Evolutionary conservation across 2,329 filamentous ascomycete species (phyloP), one percentile per base, ranked within the genome.

Genomic region (Penicillium fuscoglaucum): DNA sequence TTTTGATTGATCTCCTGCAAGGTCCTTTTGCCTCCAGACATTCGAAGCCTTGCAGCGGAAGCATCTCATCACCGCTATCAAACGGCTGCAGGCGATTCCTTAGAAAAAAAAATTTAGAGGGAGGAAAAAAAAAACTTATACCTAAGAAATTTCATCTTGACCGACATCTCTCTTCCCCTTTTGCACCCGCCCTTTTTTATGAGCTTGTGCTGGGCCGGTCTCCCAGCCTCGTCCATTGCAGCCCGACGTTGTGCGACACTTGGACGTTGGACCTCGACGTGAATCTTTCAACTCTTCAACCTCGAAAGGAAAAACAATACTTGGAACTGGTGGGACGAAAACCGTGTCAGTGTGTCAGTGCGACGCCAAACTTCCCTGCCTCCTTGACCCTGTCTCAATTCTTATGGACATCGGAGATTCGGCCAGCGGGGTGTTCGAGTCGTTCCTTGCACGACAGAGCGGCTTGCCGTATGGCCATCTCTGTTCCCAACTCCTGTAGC

Each of bases 401-500:
- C 71, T 69, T 76, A 75, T 76, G 74, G 74, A 74, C 68, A 65
- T 52, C 50, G 51, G 67, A 64, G 59, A 66, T 63, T 58, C 66
- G 63, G 66, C 65, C 63, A 67, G 68, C 66, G 66, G 66, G 68
- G 69, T 70, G 69, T 73, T 70, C 68, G 67, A 71, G 68, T 72
- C 68, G 66, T 68, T 69, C 64, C 66, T 68, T 61, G 60, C 63
- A 67, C 68, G 64, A 68, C 67, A 66, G 60, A 68, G 64, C 64
- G 60, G 61, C 65, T 57, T 72, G 70, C 73, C 69, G 72, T 63
- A 77, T 76, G 75, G 75, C 74, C 73, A 69, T 76, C 71, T 73
- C 74, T 59, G 71, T 77, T 66, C 70, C 73, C 64, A 72, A 76
- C 60, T 46, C 40, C 33, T 72, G 66, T 70, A 75, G 69, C 65